Percentiles rank a stretch among this genome's conserved stretches.
These are phyloP conservation scores for Durotheca rogersii DNA, from an alignment of 495 filamentous ascomycete species.

Conservation along the genomic window DNA sequence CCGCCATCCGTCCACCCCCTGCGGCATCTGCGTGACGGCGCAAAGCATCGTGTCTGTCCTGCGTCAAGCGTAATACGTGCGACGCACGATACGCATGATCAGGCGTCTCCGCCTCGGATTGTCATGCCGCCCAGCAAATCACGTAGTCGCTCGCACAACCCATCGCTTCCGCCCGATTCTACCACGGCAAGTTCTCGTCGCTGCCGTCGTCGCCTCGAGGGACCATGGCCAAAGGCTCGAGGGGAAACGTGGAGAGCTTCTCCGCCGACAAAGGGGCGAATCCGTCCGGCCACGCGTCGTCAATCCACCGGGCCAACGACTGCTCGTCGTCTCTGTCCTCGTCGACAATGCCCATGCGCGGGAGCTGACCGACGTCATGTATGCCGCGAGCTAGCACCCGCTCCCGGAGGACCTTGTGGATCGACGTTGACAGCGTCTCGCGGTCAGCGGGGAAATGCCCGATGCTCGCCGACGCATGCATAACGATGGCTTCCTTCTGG, in stretches of 20 bases:
- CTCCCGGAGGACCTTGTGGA: slow-evolving; percentile 25
- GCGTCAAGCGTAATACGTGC: too few relatives aligned
- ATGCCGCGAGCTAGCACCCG: slow-evolving; percentile 5
- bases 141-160: too few relatives aligned
- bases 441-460: slow-evolving; percentile 21
- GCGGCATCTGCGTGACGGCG: too few relatives aligned
- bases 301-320: neutral
- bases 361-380: neutral
- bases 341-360: slow-evolving; percentile 27
- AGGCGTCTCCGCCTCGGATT: too few relatives aligned
- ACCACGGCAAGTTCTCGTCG: neutral
- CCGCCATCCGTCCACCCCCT: too few relatives aligned
- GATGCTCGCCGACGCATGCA: slow-evolving; percentile 21
- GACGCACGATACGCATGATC: too few relatives aligned
- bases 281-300: slow-evolving; percentile 12
- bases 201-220: slow-evolving; percentile 13
- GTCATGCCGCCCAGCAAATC: too few relatives aligned
- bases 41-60: too few relatives aligned
- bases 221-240: neutral
- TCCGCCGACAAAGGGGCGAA: neutral
- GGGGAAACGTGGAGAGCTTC: neutral
- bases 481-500: slow-evolving; percentile 30
- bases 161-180: neutral
- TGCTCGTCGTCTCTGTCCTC: slow-evolving; percentile 2
- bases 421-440: slow-evolving; percentile 26